A percentile compares a stretch with the other conserved stretches of the same genome.
phyloP scores from a whole-genome alignment of 345 rosid genomes.

The Leavenworthia alabamica region DNA sequence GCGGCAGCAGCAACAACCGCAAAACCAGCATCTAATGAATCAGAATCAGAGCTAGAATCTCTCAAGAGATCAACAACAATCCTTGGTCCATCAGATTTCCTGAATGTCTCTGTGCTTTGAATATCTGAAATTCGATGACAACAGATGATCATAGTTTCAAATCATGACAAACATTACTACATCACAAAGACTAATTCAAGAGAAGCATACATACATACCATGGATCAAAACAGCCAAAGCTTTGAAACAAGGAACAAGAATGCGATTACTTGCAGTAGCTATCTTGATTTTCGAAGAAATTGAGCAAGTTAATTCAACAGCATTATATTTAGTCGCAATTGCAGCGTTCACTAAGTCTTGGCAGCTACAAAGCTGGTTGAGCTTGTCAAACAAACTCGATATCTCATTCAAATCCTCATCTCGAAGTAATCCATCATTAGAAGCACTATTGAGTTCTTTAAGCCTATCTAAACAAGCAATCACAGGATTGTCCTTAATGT shows the following conservation, averaged over 20 bases:
- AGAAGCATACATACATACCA: slow-evolving; percentile 42
- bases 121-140: slow-evolving; percentile 51
- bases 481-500: slow-evolving; percentile 52
- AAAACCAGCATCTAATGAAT: slow-evolving; percentile 50
- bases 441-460: slow-evolving; percentile 32
- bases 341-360: slow-evolving; percentile 53
- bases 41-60: slow-evolving; percentile 40
- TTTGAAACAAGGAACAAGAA: slow-evolving; percentile 50
- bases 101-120: slow-evolving; percentile 60
- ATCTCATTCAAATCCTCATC: slow-evolving; percentile 40
- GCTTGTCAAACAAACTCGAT: slow-evolving; percentile 38
- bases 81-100: slow-evolving; percentile 48
- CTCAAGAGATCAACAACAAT: slow-evolving; percentile 46
- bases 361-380: slow-evolving; percentile 38
- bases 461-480: slow-evolving; percentile 55
- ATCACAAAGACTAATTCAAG: background rate
- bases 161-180: background rate
- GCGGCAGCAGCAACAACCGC: slow-evolving; percentile 67
- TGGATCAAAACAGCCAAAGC: slow-evolving; percentile 49
- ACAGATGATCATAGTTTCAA: background rate
- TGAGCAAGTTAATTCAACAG: slow-evolving; percentile 55
- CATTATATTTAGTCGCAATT: slow-evolving; percentile 60
- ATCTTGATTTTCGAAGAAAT: slow-evolving; percentile 47
- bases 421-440: slow-evolving; percentile 15
- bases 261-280: background rate